Base-by-base conservation (phyloP, 345 rosid species). In the Eutrema yunnanense region DNA sequence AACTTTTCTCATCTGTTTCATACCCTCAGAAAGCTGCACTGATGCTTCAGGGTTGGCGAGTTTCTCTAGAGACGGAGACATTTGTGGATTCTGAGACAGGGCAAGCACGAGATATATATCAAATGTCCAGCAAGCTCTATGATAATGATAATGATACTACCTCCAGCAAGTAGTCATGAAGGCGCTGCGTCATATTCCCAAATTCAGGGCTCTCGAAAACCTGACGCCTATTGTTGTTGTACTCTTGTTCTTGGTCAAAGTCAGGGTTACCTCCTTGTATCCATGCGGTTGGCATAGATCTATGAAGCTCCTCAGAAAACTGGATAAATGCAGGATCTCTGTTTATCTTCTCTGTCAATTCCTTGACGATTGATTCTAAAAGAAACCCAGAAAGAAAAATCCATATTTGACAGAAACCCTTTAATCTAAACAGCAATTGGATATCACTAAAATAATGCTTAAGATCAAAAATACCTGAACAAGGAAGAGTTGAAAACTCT, bases 1-100 rank as follows among this genome's bases (percentile, higher is more conserved):
- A 74, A 89, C 98, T 47, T 86, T 87, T 73, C 80, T 86, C 49
- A 92, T 72, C 27, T 80, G 82, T 4, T 87, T 82, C 88, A 86
- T 81, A 47, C 87, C 74, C 67, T 92, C 92, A 81, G 84, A 90
- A 30, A 87, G 71, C 59, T 85, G 88, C 52, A 88, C 90, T 48
- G 82, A 82, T 2, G 83, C 85, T 9, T 80, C 32, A 32, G 90
- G 94, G 72, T 84, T 86, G 42, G 87, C 60, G 22, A 32, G 0
- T 1, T 9, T 84, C 57, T 89, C 60, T 2, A 55, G 9, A 30
- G n/a, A 32, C 8, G 16, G 26, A 55, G 60, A n/a, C 26, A 55
- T 3, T 32, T 33, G 26, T 13, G 44, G 44, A 42, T 42, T 10
- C n/a, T 42, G 46, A 41, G 44, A 41, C 44, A 41, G 10, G n/a